Conservation (phyloP, 768 basidiomycete genomes). For the Lentinula guzmanii region DNA sequence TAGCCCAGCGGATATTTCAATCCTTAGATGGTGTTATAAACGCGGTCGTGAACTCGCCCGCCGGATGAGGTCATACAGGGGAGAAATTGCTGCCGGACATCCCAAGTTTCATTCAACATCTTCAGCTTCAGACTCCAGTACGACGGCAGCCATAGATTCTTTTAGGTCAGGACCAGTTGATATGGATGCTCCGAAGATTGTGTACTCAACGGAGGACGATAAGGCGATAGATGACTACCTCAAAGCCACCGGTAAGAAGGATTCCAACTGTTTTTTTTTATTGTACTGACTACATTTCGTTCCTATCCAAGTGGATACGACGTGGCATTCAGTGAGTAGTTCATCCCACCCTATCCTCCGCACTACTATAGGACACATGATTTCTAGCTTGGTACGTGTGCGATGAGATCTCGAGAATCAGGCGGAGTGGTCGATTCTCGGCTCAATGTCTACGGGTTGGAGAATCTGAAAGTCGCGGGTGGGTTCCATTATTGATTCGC, state of each 20-base stretch:
- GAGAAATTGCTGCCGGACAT: constrained; percentile 12
- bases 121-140: not conserved
- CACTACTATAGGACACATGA: no score
- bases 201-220: constrained; percentile 20
- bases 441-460: constrained; percentile 39
- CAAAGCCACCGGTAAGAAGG: constrained; percentile 10
- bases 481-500: constrained; percentile 17
- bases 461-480: constrained; percentile 38
- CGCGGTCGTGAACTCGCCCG: constrained; percentile 22
- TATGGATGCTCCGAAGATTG: constrained; percentile 12
- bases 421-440: constrained; percentile 40
- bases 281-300: not conserved
- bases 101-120: constrained; percentile 7
- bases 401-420: constrained; percentile 38
- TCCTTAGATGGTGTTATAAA: constrained; percentile 21
- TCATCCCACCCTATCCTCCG: not conserved
- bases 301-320: not conserved
- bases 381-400: constrained; percentile 39
- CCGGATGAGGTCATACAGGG: constrained; percentile 26
- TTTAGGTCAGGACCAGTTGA: constrained; percentile 11
- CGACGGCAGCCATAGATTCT: not conserved
- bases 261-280: not conserved
- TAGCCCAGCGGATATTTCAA: constrained; percentile 16
- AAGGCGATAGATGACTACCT: constrained; percentile 14
- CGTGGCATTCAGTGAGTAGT: constrained; percentile 20